Base-by-base conservation (phyloP, 129 eudicot species). In the Deinandra increscens region DNA sequence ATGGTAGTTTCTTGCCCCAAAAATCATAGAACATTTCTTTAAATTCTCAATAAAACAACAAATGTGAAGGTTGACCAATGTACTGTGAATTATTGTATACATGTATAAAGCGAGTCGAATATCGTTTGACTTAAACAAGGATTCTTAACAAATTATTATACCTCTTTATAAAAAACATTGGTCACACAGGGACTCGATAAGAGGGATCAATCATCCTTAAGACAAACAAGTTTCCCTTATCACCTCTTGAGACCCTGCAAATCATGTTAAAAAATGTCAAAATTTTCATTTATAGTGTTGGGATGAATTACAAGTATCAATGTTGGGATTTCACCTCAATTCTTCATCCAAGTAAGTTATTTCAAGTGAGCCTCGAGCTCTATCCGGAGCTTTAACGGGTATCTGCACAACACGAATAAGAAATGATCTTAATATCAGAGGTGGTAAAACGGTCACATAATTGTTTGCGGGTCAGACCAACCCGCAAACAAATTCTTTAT, bases 271-370 rank as follows among this genome's bases (percentile, higher is more conserved):
- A n/a, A 29, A 44, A 22, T 46, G 36, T 26, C 15, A 26, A 22
- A 36, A 11, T 9, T 34, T 60, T 60, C 29, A 9, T 13, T 44
- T 11, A 22, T 39, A 10, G 56, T 15, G 44, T 41, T 29, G n/a
- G 33, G 41, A 38, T 54, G 23, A 38, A 34, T 26, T 23, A 18
- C 66, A 43, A 26, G 41, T 38, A 4, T 36, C 46, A 23, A 60
- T 37, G 53, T 6, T 10, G 2, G 23, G 61, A 26, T 23, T 36
- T 77, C 68, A 87, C 95, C 95, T 66, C 70, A 87, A 72, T 69
- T 82, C 95, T 60, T 84, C 88, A 80, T 84, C 95, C 90, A 87
- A 78, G 82, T 82, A 87, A 17, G 90, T 87, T 65, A 87, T 82
- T 73, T 87, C 95, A 76, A 87, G 80, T 69, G 87, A 80, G 45